Evolutionary conservation across 306 rosid species (phyloP).

Genomic region (Vigna nakashimae): DNA sequence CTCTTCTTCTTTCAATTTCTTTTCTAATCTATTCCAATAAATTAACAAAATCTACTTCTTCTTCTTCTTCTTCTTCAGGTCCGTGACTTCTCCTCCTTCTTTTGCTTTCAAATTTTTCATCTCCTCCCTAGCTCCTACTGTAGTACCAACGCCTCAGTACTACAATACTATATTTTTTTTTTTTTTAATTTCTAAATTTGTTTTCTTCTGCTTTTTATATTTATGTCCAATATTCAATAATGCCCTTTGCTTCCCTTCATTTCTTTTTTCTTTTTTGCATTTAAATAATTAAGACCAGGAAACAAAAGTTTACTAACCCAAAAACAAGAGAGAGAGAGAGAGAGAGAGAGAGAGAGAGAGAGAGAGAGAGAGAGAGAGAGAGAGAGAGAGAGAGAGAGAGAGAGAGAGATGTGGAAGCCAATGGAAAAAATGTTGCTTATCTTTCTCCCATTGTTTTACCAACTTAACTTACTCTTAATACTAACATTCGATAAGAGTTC

Average conservation of each 20-base stretch:
- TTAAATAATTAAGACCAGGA: background rate
- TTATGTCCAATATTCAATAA: constrained; percentile 12
- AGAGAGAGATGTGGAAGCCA: background rate
- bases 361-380: background rate
- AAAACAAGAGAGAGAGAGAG: too few relatives aligned
- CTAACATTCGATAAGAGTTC: background rate
- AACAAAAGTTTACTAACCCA: background rate
- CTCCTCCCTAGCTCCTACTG: background rate
- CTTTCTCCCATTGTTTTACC: constrained; percentile 2
- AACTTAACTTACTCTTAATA: background rate
- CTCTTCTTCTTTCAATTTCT: too few relatives aligned
- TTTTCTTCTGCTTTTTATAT: background rate
- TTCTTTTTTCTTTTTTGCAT: constrained; percentile 1
- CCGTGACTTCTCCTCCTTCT: constrained; percentile 4
- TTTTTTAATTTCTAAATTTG: background rate
- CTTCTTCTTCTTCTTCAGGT: background rate
- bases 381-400: background rate
- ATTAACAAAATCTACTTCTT: too few relatives aligned
- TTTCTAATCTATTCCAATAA: too few relatives aligned
- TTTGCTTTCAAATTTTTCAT: background rate
- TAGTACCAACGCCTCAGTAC: constrained; percentile 4
- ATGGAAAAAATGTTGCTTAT: background rate
- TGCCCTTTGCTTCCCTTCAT: constrained; percentile 19
- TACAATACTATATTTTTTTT: background rate
- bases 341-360: background rate